Evolutionary conservation across 306 rosid genomes (phyloP).

Genomic region (Trifolium fragiferum): DNA sequence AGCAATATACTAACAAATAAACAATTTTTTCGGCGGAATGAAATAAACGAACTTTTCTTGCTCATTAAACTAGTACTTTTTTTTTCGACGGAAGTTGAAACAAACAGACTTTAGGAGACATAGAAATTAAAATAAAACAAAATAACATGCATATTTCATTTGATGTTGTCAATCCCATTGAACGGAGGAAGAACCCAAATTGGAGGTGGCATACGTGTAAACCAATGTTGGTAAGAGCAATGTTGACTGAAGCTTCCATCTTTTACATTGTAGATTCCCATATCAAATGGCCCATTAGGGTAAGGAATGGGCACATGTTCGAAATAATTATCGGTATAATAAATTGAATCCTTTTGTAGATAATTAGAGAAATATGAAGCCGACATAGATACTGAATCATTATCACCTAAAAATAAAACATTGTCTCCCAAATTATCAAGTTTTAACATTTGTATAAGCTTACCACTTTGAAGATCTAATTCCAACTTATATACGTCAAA

Average conservation of each 20-base stretch:
- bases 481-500: not conserved
- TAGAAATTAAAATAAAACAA: not conserved
- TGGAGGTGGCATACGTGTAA: not conserved
- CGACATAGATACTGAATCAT: not conserved
- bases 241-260: not conserved
- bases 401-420: not conserved
- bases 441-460: not conserved
- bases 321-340: no score
- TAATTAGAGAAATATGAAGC: conserved; percentile 2
- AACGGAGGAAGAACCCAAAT: not conserved
- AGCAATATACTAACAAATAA: no score
- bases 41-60: no score
- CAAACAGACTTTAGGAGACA: not conserved
- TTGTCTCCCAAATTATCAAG: conserved; percentile 2
- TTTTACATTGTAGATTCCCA: not conserved
- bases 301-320: not conserved
- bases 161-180: not conserved
- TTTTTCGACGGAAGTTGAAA: no score
- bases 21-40: no score
- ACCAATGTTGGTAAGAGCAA: not conserved
- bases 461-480: not conserved
- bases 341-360: not conserved
- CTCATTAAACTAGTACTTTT: no score
- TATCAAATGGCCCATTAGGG: not conserved
- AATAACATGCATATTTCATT: not conserved